These are phyloP conservation scores for Eurotiales sp. DNA, from an alignment of 2,329 filamentous ascomycete genomes.

Conservation along the genomic window DNA sequence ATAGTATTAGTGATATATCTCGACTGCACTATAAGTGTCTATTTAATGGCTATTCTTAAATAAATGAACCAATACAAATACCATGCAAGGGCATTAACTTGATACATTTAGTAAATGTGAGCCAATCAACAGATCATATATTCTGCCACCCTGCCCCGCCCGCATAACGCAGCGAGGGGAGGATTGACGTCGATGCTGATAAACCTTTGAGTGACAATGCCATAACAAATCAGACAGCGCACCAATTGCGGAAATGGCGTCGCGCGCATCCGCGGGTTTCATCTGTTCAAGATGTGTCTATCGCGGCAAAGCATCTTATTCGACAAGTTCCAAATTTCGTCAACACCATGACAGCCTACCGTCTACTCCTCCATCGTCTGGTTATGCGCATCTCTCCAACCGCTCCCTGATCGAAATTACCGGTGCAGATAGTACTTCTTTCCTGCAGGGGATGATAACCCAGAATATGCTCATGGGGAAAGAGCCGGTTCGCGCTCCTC, in stretches of 20 bases:
- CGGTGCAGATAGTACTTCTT: slow-evolving; percentile 75
- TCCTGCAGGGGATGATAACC: slow-evolving; percentile 84
- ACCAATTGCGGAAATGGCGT: slow-evolving; percentile 25
- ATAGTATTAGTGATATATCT: not conserved
- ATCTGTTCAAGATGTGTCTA: slow-evolving; percentile 29
- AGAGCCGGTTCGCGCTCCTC: slow-evolving; percentile 33
- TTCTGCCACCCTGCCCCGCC: slow-evolving; percentile 28
- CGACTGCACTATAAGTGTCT: not conserved
- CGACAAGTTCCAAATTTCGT: slow-evolving; percentile 21
- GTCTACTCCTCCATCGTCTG: slow-evolving; percentile 38
- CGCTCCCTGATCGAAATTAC: slow-evolving; percentile 75
- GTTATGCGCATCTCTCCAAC: slow-evolving; percentile 57
- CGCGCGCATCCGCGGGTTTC: slow-evolving; percentile 21
- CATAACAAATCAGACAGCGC: not conserved
- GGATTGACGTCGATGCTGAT: slow-evolving; percentile 21
- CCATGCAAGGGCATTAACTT: no score
- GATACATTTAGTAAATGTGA: not conserved
- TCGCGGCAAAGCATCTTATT: slow-evolving; percentile 25
- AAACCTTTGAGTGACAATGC: slow-evolving; percentile 11
- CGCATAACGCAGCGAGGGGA: no score
- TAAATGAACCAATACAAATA: no score
- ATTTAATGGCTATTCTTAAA: not conserved
- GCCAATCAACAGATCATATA: slow-evolving; percentile 1
- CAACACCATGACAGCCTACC: slow-evolving; percentile 23
- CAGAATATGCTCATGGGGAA: slow-evolving; percentile 57